Evolutionary conservation across 2,329 filamentous ascomycete genomes (phyloP).

Genomic region (Xylariales sp.): DNA sequence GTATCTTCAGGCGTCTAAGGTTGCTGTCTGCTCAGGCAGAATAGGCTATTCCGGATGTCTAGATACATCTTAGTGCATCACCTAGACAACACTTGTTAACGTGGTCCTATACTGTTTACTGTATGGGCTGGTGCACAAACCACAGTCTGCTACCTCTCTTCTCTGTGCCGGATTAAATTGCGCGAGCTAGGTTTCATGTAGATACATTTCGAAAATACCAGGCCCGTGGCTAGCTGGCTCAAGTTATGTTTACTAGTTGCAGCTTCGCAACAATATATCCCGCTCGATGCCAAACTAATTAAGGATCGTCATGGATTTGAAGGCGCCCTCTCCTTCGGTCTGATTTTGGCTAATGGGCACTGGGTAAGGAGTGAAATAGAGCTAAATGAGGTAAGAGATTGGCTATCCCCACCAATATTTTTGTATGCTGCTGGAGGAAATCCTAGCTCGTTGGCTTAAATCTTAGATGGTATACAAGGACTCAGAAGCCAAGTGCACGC

Average conservation of each 20-base stretch:
- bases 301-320: not conserved
- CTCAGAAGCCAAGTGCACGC: not conserved
- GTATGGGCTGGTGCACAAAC: not conserved
- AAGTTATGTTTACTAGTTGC: constrained; percentile 8
- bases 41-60: constrained; percentile 23
- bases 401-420: not conserved
- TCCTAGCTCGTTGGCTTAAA: constrained; percentile 5
- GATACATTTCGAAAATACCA: constrained; percentile 5
- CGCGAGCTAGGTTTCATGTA: constrained; percentile 18
- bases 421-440: not conserved
- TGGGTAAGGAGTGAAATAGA: not conserved
- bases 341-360: constrained; percentile 5
- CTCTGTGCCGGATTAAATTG: not conserved
- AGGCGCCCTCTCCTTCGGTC: constrained; percentile 10
- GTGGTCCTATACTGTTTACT: constrained; percentile 9
- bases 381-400: constrained; percentile 8
- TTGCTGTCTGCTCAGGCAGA: constrained; percentile 1
- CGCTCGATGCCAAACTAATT: constrained; percentile 3
- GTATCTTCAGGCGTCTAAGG: constrained; percentile 4
- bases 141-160: constrained; percentile 2
- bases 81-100: constrained; percentile 14
- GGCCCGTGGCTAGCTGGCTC: constrained; percentile 7
- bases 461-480: not conserved
- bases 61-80: constrained; percentile 10
- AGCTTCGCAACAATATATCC: constrained; percentile 20